Conservation (phyloP, 2,329 filamentous ascomycete species). For the Pestalotiopsis sp. region DNA sequence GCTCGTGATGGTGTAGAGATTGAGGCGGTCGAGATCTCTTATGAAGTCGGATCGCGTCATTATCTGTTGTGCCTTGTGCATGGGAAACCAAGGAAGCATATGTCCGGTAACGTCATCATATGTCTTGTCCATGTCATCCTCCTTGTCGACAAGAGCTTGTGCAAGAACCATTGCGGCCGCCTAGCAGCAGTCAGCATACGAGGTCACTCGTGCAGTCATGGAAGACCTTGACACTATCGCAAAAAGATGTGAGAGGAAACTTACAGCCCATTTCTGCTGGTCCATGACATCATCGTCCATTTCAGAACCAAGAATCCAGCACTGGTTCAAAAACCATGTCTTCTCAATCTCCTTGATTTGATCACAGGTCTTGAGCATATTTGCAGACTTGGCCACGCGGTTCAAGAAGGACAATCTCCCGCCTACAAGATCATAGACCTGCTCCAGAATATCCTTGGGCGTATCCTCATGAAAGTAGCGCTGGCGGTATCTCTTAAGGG, state of each 20-base stretch:
- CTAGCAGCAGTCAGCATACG: conserved; percentile 37
- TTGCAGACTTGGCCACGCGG: conserved; percentile 79
- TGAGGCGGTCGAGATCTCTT: conserved; percentile 86
- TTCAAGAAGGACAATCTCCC: conserved; percentile 87
- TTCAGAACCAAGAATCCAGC: conserved; percentile 72
- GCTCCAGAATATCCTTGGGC: conserved; percentile 59
- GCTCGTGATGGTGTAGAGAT: conserved; percentile 93
- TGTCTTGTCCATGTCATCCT: conserved; percentile 64
- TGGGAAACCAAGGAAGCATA: conserved; percentile 75
- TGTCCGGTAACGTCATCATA: conserved; percentile 72
- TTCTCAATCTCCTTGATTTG: conserved; percentile 71
- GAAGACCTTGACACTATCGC: neutral
- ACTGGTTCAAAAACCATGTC: conserved; percentile 79
- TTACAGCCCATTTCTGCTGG: conserved; percentile 90
- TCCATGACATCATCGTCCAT: conserved; percentile 99
- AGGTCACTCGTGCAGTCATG: neutral
- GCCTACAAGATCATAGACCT: conserved; percentile 85
- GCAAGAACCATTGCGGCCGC: conserved; percentile 93
- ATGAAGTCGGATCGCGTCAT: conserved; percentile 98
- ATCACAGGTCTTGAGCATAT: conserved; percentile 81
- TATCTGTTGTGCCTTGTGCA: conserved; percentile 84
- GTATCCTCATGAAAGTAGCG: conserved; percentile 72
- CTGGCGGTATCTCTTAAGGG: conserved; percentile 77
- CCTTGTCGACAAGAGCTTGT: conserved; percentile 83
- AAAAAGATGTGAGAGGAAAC: conserved; percentile 31